Percentiles rank a stretch among this genome's conserved stretches.
Evolutionary conservation across 1,139 yeast species (phyloP).

Genomic region (Suzukiozyma palmioleophila): DNA sequence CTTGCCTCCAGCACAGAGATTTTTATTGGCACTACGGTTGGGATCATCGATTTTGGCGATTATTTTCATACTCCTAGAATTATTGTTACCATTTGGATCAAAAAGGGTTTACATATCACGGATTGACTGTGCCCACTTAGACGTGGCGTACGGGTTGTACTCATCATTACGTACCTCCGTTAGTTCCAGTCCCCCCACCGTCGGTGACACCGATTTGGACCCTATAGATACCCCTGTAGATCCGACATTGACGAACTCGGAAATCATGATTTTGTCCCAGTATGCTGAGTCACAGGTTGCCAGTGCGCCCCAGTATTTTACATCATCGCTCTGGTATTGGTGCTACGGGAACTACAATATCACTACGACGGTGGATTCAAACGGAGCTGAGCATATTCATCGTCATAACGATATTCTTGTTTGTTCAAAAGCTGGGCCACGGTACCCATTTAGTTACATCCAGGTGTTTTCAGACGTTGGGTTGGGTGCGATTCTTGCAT

Average conservation of each 20-base stretch:
- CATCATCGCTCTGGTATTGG: conserved; percentile 40
- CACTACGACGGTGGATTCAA: conserved; percentile 12
- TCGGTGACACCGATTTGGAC: conserved; percentile 8
- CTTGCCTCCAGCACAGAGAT: conserved; percentile 1
- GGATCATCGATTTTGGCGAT: not conserved
- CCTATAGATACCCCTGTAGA: conserved; percentile 22
- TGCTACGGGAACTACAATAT: conserved; percentile 43
- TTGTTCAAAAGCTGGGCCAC: conserved; percentile 16
- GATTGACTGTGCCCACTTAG: conserved; percentile 47
- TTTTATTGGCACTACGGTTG: not conserved
- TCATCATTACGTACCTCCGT: conserved; percentile 39
- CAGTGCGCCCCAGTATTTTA: conserved; percentile 47
- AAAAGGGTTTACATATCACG: conserved; percentile 25
- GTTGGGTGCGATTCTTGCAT: conserved; percentile 42
- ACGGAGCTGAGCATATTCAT: conserved; percentile 12
- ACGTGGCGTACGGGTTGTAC: conserved; percentile 50
- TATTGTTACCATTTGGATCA: not conserved
- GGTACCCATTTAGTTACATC: conserved; percentile 43
- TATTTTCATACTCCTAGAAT: not conserved
- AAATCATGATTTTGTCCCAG: conserved; percentile 40
- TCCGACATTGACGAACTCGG: conserved; percentile 43
- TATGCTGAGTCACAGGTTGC: conserved; percentile 48
- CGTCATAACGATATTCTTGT: conserved; percentile 16
- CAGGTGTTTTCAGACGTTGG: conserved; percentile 35
- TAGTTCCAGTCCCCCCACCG: conserved; percentile 14